Evolutionary conservation across 2,329 filamentous ascomycete genomes (phyloP), one percentile per base, ranked within the genome.

Genomic region (Penicillium sp.): DNA sequence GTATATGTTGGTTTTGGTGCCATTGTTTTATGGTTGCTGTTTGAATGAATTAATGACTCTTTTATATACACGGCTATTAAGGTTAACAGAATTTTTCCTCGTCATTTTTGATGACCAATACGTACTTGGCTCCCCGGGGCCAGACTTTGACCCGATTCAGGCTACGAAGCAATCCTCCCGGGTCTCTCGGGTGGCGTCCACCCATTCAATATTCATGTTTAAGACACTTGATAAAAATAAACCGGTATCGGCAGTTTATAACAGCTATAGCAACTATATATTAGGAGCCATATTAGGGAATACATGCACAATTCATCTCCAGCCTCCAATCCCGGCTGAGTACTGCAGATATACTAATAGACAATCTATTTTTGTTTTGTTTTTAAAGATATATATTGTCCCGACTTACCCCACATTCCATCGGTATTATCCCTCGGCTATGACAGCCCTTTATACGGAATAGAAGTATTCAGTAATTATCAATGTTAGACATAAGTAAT

Each of bases 1-100:
- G 69, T 70, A 57, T 74, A 76, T 12, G 58, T 69, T 38, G 69
- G 69, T 43, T 44, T 55, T 5, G 11, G 30, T n/a, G 40, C 26
- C 59, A 64, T 60, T 42, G 14, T n/a, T n/a, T 22, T 19, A 4
- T 10, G 11, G 41, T 44, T 22, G 22, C 4, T 22, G 22, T 22
- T 22, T n/a, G n/a, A n/a, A n/a, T n/a, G n/a, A n/a, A n/a, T n/a
- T n/a, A n/a, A n/a, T n/a, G n/a, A n/a, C n/a, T n/a, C n/a, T n/a
- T n/a, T n/a, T n/a, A 35, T 17, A 33, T 17, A 4, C 10, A 50
- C 37, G 38, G 14, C 42, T 31, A 14, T 0, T 4, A 31, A 7
- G 7, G 6, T 26, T n/a, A 19, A 50, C 17, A 36, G 47, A 25
- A 50, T 25, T 31, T 26, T 43, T 43, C 36, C 33, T 40, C 9